These are phyloP conservation scores for Halophytophthora batemanensis DNA, from an alignment of 352 stramenopile genomes.

Conservation along the genomic window DNA sequence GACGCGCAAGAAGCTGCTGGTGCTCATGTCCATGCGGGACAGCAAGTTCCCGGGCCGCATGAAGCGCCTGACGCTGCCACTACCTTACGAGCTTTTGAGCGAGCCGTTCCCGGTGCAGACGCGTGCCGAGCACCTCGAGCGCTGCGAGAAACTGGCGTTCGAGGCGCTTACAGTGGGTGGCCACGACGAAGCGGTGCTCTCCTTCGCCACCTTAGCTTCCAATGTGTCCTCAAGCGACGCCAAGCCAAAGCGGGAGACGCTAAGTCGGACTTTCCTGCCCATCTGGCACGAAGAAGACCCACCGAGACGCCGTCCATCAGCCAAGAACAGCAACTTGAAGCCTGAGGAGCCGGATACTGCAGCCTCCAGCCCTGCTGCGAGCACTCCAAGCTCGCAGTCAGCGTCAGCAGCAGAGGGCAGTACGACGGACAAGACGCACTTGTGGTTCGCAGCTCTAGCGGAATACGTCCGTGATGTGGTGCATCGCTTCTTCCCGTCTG, in stretches of 20 bases:
- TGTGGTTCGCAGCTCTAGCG: no score
- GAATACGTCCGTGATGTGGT: no score
- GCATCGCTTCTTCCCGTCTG: neutral
- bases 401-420: no score
- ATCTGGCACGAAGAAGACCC: slow-evolving; percentile 28
- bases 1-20: slow-evolving; percentile 16
- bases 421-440: no score
- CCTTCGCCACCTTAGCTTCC: slow-evolving; percentile 37
- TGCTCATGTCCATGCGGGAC: slow-evolving; percentile 73
- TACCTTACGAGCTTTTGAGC: slow-evolving; percentile 50
- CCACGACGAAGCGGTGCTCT: slow-evolving; percentile 44
- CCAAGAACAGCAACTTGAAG: neutral
- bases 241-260: slow-evolving; percentile 23
- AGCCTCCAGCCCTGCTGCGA: slow-evolving; percentile 11
- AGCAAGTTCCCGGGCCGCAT: slow-evolving; percentile 76
- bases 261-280: slow-evolving; percentile 36
- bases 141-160: slow-evolving; percentile 46
- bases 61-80: slow-evolving; percentile 59
- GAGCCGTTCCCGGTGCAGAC: slow-evolving; percentile 58
- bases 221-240: neutral
- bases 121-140: slow-evolving; percentile 42
- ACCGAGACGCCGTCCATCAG: neutral
- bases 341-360: slow-evolving; percentile 12
- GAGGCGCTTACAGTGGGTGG: slow-evolving; percentile 33
- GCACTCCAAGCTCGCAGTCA: no score